A percentile compares a stretch with the other conserved stretches of the same genome.
Evolutionary conservation across 805 yeast genomes (phyloP).

Genomic region (Sugiyamaella lignohabitans): DNA sequence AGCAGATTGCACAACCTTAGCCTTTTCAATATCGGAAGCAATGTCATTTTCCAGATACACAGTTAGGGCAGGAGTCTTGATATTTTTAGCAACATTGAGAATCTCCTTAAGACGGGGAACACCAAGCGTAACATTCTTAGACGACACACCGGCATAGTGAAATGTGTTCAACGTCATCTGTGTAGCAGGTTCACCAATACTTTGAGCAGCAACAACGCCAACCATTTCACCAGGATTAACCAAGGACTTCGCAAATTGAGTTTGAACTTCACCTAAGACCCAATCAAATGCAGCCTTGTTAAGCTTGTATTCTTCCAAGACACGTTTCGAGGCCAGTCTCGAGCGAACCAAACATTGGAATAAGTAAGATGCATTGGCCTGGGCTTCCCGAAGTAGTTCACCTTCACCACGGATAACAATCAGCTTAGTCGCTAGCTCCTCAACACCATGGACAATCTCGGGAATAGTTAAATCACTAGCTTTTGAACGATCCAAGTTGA

Average conservation of each 20-base stretch:
- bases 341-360: constrained; percentile 92
- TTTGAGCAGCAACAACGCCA: constrained; percentile 96
- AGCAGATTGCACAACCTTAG: constrained; percentile 92
- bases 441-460: constrained; percentile 71
- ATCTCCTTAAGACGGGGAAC: constrained; percentile 99
- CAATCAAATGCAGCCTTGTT: constrained; percentile 86
- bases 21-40: constrained; percentile 85
- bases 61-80: constrained; percentile 98
- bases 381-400: constrained; percentile 71
- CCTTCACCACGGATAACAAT: constrained; percentile 79
- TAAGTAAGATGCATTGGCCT: constrained; percentile 80
- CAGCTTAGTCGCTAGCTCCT: constrained; percentile 57
- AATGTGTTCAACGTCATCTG: constrained; percentile 96
- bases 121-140: constrained; percentile 98
- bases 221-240: constrained; percentile 97
- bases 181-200: constrained; percentile 98
- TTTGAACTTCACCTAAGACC: constrained; percentile 91
- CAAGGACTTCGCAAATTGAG: constrained; percentile 87
- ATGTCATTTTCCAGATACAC: constrained; percentile 79
- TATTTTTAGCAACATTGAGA: constrained; percentile 95
- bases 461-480: constrained; percentile 85
- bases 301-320: constrained; percentile 82
- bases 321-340: constrained; percentile 82
- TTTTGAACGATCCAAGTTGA: constrained; percentile 83
- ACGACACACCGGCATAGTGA: constrained; percentile 99